Conservation (phyloP, 805 yeast species). For the Kuraishia borneana region DNA sequence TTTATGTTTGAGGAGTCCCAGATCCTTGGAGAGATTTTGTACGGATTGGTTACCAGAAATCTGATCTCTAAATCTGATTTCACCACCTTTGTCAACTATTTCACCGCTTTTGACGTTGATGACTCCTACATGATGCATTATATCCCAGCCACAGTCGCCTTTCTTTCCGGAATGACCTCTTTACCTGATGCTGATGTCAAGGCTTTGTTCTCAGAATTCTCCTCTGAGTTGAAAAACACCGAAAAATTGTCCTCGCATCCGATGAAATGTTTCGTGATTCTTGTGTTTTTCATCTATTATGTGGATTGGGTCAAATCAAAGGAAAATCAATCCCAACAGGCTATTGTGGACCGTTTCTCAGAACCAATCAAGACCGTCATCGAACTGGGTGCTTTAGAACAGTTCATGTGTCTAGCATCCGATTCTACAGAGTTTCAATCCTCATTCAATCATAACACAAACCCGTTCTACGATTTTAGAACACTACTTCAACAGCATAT, state of each 20-base stretch:
- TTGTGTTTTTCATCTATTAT: slow-evolving; percentile 45
- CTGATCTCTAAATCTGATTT: slow-evolving; percentile 21
- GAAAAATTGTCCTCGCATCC: slow-evolving; percentile 35
- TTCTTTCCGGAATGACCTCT: slow-evolving; percentile 26
- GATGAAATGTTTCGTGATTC: slow-evolving; percentile 32
- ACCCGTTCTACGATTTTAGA: slow-evolving; percentile 53
- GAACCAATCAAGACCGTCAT: slow-evolving; percentile 44
- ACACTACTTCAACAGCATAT: slow-evolving; percentile 54
- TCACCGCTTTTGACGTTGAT: slow-evolving; percentile 39
- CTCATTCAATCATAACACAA: slow-evolving; percentile 19
- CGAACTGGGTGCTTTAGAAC: slow-evolving; percentile 62
- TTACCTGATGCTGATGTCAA: slow-evolving; percentile 25
- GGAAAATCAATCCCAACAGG: slow-evolving; percentile 24
- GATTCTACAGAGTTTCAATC: slow-evolving; percentile 32
- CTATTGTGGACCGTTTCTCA: slow-evolving; percentile 49
- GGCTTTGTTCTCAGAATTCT: slow-evolving; percentile 23
- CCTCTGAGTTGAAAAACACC: slow-evolving; percentile 23
- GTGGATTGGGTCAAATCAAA: slow-evolving; percentile 57
- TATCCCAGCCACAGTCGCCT: slow-evolving; percentile 45
- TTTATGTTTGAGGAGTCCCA: slow-evolving; percentile 63
- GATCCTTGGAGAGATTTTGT: slow-evolving; percentile 52
- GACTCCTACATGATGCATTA: slow-evolving; percentile 57
- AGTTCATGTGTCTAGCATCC: slow-evolving; percentile 47
- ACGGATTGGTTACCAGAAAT: slow-evolving; percentile 33
- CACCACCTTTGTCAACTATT: slow-evolving; percentile 28